Percentiles rank a stretch among this genome's conserved stretches.
Conservation (phyloP, 2,329 filamentous ascomycete genomes). For the Fusarium napiforme region DNA sequence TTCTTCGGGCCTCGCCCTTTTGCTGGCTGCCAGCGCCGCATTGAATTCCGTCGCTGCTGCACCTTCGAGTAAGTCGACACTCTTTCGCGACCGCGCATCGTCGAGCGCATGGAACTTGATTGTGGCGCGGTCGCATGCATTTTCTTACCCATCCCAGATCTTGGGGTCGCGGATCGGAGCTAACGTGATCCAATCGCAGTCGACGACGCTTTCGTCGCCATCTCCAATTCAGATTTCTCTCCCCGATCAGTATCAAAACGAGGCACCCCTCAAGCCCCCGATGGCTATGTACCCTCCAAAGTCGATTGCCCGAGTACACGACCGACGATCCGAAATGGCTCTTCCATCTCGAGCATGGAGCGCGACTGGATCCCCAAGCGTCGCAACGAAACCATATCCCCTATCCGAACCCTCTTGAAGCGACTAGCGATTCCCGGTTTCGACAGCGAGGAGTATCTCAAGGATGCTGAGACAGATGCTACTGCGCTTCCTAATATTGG, state of each 20-base stretch:
- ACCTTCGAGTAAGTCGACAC: slow-evolving; percentile 33
- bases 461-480: slow-evolving; percentile 45
- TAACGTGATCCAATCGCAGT: slow-evolving; percentile 33
- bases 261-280: slow-evolving; percentile 49
- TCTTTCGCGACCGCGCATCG: neutral
- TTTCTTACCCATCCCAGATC: neutral
- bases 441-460: slow-evolving; percentile 78
- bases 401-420: slow-evolving; percentile 79
- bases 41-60: slow-evolving; percentile 32
- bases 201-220: slow-evolving; percentile 26
- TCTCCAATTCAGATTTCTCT: slow-evolving; percentile 31
- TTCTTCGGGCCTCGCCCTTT: slow-evolving; percentile 37
- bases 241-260: slow-evolving; percentile 35
- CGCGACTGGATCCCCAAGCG: slow-evolving; percentile 77
- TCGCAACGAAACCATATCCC: slow-evolving; percentile 76
- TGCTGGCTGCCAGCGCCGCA: slow-evolving; percentile 42
- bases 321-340: slow-evolving; percentile 74
- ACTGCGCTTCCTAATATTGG: slow-evolving; percentile 68
- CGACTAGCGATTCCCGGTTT: slow-evolving; percentile 81
- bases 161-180: neutral
- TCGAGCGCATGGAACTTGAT: neutral
- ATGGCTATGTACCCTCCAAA: slow-evolving; percentile 74
- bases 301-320: slow-evolving; percentile 76
- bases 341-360: slow-evolving; percentile 73
- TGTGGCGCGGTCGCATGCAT: neutral